Conservation (phyloP, 2,329 filamentous ascomycete genomes). For the Colletotrichum spaethianum region DNA sequence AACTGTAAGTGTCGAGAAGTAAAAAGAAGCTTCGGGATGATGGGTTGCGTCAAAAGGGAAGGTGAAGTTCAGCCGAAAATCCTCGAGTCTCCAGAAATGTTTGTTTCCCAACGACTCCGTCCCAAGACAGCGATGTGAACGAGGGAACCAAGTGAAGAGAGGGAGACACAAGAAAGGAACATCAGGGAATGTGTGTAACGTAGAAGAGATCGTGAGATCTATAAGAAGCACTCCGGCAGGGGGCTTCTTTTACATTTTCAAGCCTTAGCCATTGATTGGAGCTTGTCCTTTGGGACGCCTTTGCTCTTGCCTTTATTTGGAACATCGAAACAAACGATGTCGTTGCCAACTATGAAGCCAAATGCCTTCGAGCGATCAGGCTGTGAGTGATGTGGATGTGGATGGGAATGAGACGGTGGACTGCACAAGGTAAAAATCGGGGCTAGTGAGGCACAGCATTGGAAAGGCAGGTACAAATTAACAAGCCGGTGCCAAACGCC, state of each 20-base stretch:
- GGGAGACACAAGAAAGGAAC: background rate
- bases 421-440: background rate
- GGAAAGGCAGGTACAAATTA: background rate
- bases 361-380: background rate
- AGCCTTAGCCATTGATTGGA: background rate
- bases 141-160: background rate
- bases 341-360: background rate
- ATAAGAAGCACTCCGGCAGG: background rate
- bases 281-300: background rate
- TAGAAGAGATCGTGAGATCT: background rate
- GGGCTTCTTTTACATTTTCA: conserved; percentile 1
- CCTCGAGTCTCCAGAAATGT: background rate
- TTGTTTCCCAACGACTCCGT: background rate
- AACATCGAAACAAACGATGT: background rate
- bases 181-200: background rate
- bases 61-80: background rate
- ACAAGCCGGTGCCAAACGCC: too few relatives aligned
- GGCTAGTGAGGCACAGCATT: background rate
- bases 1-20: background rate
- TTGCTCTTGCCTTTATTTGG: background rate
- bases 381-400: background rate
- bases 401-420: background rate
- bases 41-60: background rate
- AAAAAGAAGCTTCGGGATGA: background rate
- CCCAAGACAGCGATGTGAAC: background rate